Conservation (phyloP, 2,329 filamentous ascomycete species). For the Fusarium xyrophilum region DNA sequence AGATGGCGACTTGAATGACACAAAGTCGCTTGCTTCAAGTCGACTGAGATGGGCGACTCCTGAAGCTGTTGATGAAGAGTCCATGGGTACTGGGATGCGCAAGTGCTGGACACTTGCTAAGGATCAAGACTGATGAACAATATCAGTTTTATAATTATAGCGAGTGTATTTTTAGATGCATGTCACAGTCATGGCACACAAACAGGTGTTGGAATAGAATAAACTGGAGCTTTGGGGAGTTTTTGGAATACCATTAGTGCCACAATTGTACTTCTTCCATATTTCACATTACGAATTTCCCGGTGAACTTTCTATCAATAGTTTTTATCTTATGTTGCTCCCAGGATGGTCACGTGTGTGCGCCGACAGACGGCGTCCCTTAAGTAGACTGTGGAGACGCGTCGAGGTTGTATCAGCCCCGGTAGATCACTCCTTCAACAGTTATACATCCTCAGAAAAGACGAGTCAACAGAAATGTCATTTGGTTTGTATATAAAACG, state of each 20-base stretch:
- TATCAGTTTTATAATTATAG: conserved; percentile 9
- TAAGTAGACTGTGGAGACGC: conserved; percentile 38
- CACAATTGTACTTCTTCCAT: neutral
- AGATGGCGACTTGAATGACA: neutral
- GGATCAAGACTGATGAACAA: conserved; percentile 26
- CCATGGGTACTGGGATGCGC: conserved; percentile 66
- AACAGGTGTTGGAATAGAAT: neutral
- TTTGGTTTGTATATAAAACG: conserved; percentile 5
- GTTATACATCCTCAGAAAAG: neutral
- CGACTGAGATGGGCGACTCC: conserved; percentile 49
- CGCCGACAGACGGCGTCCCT: neutral
- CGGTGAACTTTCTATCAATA: neutral
- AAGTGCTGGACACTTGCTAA: conserved; percentile 61
- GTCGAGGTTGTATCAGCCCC: conserved; percentile 26
- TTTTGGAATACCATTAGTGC: neutral
- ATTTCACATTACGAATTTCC: neutral
- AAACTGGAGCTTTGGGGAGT: neutral
- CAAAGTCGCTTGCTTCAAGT: conserved; percentile 3
- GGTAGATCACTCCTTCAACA: neutral
- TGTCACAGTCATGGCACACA: neutral
- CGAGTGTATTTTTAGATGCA: neutral
- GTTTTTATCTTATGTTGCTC: neutral
- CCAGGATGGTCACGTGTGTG: conserved; percentile 20
- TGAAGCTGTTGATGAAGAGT: conserved; percentile 54
- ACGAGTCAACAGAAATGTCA: conserved; percentile 13